phyloP scores from a whole-genome alignment of 306 rosid species.

The Prunus kanzakura region DNA sequence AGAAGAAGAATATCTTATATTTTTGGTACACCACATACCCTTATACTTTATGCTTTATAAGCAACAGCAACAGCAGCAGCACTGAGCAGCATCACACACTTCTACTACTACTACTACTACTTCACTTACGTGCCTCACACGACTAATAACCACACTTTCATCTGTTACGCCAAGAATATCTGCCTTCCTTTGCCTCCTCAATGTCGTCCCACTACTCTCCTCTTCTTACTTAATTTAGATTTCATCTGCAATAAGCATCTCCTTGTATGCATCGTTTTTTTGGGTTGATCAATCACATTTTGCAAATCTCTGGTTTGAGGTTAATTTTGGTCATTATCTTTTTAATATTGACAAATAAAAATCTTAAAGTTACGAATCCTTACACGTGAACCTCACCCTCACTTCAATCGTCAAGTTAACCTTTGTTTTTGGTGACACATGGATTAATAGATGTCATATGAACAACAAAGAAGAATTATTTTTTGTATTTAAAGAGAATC shows the following conservation, averaged over 20 bases:
- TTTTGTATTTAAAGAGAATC: no score
- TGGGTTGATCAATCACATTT: no score
- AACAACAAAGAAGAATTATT: no score
- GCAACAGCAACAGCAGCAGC: background rate
- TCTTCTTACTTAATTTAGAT: background rate
- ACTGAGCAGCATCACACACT: conserved; percentile 30
- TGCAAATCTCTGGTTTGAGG: no score
- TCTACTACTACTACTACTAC: background rate
- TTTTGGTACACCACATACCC: background rate
- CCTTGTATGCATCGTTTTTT: no score
- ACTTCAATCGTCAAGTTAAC: no score
- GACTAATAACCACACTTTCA: conserved; percentile 30
- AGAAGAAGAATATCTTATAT: background rate
- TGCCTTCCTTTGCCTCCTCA: background rate
- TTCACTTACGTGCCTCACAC: conserved; percentile 62
- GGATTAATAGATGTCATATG: no score
- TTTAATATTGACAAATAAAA: no score
- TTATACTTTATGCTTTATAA: background rate
- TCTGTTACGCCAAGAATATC: conserved; percentile 45
- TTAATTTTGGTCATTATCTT: no score
- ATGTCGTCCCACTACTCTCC: background rate
- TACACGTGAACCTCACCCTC: no score
- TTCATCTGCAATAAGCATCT: background rate
- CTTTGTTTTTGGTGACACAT: no score
- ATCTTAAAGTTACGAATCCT: no score